phyloP scores from a whole-genome alignment of 495 filamentous ascomycete genomes.

The Barbatosphaeria neglecta region DNA sequence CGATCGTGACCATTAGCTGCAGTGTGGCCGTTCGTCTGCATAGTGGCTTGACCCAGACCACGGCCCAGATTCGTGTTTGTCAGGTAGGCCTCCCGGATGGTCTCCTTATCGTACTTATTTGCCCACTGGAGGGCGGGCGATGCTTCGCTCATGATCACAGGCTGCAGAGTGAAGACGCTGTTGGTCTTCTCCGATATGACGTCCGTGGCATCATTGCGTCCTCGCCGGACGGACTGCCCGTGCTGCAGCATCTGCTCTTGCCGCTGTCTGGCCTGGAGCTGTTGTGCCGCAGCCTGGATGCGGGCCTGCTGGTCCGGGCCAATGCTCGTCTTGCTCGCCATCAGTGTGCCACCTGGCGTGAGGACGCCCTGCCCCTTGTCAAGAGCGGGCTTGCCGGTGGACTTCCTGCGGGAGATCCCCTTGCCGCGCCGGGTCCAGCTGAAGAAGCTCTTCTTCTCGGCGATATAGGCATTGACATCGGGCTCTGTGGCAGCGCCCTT shows the following conservation, averaged over 20 bases:
- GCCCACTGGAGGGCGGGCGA: constrained; percentile 95
- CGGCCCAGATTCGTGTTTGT: constrained; percentile 57
- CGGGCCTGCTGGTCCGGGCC: constrained; percentile 84
- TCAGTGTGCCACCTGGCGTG: constrained; percentile 28
- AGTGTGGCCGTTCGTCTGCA: constrained; percentile 19
- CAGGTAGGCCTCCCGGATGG: constrained; percentile 70
- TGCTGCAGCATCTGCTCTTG: constrained; percentile 45
- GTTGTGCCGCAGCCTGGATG: constrained; percentile 79
- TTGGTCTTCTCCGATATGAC: constrained; percentile 63
- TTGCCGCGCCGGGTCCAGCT: constrained; percentile 66
- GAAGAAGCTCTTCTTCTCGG: constrained; percentile 87
- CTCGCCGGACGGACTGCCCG: constrained; percentile 28
- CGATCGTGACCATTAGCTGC: constrained; percentile 15
- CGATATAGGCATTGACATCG: constrained; percentile 75
- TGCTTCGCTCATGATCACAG: constrained; percentile 74
- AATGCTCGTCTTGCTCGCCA: constrained; percentile 77
- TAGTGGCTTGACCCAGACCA: constrained; percentile 26
- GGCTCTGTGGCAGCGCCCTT: constrained; percentile 83
- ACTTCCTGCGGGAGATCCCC: constrained; percentile 55
- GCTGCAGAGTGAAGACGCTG: constrained; percentile 83
- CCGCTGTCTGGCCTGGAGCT: constrained; percentile 51
- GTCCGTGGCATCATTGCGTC: constrained; percentile 39
- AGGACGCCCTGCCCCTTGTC: constrained; percentile 18
- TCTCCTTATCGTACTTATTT: constrained; percentile 75
- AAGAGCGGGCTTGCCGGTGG: constrained; percentile 38